Percentiles rank a stretch among this genome's conserved stretches.
Evolutionary conservation across 805 yeast genomes (phyloP).

Genomic region (Candida koratica): DNA sequence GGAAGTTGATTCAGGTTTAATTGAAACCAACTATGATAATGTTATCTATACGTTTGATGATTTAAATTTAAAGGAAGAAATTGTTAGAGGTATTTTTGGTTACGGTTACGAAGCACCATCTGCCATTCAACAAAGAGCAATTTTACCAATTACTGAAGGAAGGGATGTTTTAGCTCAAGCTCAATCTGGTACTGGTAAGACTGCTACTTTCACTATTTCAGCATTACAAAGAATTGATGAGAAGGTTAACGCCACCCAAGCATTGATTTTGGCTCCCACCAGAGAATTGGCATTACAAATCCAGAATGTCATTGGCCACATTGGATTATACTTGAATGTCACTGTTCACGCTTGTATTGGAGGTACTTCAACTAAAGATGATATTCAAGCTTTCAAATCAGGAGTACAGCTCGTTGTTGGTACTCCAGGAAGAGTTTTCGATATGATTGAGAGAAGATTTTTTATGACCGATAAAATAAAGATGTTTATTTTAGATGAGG

Average conservation of each 20-base stretch:
- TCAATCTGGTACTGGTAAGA: conserved; percentile 87
- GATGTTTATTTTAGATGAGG: conserved; percentile 96
- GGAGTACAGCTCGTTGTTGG: conserved; percentile 96
- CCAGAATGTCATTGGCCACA: conserved; percentile 84
- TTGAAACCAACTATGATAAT: conserved; percentile 95
- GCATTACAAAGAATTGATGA: conserved; percentile 74
- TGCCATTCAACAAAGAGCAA: conserved; percentile 79
- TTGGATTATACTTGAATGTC: conserved; percentile 87
- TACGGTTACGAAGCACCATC: conserved; percentile 82
- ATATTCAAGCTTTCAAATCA: conserved; percentile 73
- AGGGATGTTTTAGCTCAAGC: conserved; percentile 77
- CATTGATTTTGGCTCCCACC: conserved; percentile 92
- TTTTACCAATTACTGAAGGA: conserved; percentile 71
- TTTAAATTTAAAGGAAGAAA: conserved; percentile 66
- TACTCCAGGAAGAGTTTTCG: conserved; percentile 96
- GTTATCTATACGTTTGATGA: conserved; percentile 70
- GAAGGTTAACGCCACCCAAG: conserved; percentile 74
- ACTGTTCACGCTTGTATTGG: conserved; percentile 97
- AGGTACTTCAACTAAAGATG: conserved; percentile 88
- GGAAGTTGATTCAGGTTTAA: conserved; percentile 77
- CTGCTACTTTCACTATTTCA: conserved; percentile 81
- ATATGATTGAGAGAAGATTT: conserved; percentile 88
- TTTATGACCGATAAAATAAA: conserved; percentile 79
- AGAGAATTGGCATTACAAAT: conserved; percentile 97
- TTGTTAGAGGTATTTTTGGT: conserved; percentile 74